Conservation (phyloP, 768 basidiomycete genomes). For the Pleurotus platypus region DNA sequence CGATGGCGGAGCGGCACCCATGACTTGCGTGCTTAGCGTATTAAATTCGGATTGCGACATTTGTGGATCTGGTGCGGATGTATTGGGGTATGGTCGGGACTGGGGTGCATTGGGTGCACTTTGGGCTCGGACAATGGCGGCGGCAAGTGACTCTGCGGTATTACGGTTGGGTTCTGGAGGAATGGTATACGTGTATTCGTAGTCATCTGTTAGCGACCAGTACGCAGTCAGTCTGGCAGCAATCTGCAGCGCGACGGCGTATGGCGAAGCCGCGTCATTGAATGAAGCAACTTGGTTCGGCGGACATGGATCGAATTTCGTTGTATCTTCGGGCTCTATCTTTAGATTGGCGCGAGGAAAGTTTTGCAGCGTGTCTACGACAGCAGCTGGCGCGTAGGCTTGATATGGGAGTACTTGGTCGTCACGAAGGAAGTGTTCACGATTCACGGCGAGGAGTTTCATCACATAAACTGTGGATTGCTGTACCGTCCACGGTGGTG, state of each 20-base stretch:
- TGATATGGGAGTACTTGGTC: constrained; percentile 72
- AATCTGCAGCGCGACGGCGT: constrained; percentile 70
- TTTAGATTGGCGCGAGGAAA: constrained; percentile 41
- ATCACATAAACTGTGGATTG: constrained; percentile 68
- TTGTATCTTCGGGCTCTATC: constrained; percentile 34
- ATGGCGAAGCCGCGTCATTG: constrained; percentile 54
- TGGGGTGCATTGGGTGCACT: constrained; percentile 39
- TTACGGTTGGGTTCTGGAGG: constrained; percentile 19
- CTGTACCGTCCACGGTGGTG: constrained; percentile 49
- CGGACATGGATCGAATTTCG: constrained; percentile 52
- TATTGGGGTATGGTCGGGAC: constrained; percentile 15
- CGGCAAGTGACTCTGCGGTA: constrained; percentile 12
- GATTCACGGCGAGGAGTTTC: constrained; percentile 58
- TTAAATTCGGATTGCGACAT: constrained; percentile 20
- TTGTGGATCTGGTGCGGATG: constrained; percentile 13
- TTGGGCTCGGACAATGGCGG: constrained; percentile 36
- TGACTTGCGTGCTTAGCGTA: constrained; percentile 17
- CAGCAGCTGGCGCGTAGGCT: constrained; percentile 52
- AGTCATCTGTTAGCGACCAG: constrained; percentile 76
- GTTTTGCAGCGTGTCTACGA: constrained; percentile 46
- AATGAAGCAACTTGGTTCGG: constrained; percentile 30
- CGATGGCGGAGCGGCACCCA: constrained; percentile 15
- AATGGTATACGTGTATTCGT: constrained; percentile 53
- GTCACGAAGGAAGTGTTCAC: constrained; percentile 46
- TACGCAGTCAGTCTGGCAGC: constrained; percentile 56